Evolutionary conservation across 306 rosid species (phyloP).

Genomic region (Cucurbita argyrosperma): DNA sequence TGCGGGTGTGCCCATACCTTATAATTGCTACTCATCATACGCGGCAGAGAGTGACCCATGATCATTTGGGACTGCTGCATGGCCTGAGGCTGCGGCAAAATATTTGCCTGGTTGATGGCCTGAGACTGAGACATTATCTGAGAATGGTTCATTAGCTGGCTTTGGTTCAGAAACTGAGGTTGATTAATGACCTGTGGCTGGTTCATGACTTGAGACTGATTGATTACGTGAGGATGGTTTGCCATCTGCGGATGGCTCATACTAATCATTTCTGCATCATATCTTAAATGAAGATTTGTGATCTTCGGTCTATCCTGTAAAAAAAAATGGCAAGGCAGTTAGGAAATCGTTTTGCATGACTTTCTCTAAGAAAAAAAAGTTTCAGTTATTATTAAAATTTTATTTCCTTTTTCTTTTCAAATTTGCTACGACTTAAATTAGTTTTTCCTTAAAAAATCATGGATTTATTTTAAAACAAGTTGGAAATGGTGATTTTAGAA

Average conservation of each 20-base stretch:
- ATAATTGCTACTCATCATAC: conserved; percentile 30
- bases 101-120: conserved; percentile 16
- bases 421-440: neutral
- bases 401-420: neutral
- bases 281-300: conserved; percentile 8
- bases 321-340: neutral
- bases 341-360: neutral
- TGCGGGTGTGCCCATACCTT: conserved; percentile 27
- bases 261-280: conserved; percentile 15
- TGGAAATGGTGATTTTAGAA: neutral
- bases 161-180: conserved; percentile 11
- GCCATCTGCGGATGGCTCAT: conserved; percentile 13
- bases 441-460: neutral
- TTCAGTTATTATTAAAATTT: too few species aligned
- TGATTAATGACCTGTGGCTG: conserved; percentile 17
- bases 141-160: conserved; percentile 16
- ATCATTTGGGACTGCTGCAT: conserved; percentile 22
- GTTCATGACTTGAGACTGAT: neutral
- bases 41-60: conserved; percentile 27
- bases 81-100: neutral
- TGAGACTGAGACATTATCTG: conserved; percentile 31
- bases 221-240: neutral
- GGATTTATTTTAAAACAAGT: neutral
- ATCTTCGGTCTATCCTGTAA: neutral
- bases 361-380: neutral